Evolutionary conservation across 305 asterid genomes (phyloP).

Genomic region (Salvia sclarea): DNA sequence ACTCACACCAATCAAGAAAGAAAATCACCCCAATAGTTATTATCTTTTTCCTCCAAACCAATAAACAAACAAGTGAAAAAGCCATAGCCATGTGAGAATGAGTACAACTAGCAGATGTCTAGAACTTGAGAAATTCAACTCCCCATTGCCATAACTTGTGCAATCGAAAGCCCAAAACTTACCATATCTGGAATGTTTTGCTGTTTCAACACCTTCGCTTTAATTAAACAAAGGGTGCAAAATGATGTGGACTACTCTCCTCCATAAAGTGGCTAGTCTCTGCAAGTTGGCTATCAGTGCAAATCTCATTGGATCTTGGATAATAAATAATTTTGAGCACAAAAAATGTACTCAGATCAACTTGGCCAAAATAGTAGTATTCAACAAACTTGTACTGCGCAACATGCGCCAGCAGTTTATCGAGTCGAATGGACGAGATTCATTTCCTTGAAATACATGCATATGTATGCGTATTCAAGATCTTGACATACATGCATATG

Average conservation of each 20-base stretch:
- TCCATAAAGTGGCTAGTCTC: constrained; percentile 40
- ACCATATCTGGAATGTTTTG: constrained; percentile 47
- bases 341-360: constrained; percentile 12
- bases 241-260: constrained; percentile 50
- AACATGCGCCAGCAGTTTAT: constrained; percentile 22
- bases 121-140: constrained; percentile 39
- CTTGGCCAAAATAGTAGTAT: background rate
- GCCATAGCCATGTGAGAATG: constrained; percentile 46
- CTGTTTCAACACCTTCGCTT: constrained; percentile 14
- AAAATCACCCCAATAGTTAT: background rate
- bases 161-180: constrained; percentile 34
- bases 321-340: constrained; percentile 13
- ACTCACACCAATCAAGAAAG: constrained; percentile 50
- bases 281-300: constrained; percentile 39
- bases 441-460: constrained; percentile 3
- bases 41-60: background rate
- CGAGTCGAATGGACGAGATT: no score
- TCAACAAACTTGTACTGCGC: background rate
- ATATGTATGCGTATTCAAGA: background rate
- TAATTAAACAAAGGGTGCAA: constrained; percentile 31
- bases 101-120: constrained; percentile 41
- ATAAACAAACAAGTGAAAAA: constrained; percentile 13
- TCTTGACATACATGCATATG: background rate
- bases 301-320: constrained; percentile 47
- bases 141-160: constrained; percentile 35